Base-by-base conservation (phyloP, 129 eudicot genomes). In the Lactuca sativa region DNA sequence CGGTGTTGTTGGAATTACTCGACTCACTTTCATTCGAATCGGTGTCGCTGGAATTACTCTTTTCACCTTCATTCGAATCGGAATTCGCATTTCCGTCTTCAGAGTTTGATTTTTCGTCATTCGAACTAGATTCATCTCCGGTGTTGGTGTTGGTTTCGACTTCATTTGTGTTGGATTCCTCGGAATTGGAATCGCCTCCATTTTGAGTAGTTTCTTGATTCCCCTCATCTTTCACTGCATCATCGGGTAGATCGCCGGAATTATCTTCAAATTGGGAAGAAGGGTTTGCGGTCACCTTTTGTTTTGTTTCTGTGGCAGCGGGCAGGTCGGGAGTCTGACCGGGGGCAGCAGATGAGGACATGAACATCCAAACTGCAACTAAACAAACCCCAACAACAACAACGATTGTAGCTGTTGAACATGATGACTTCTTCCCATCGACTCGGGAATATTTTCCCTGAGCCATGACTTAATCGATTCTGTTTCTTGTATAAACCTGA, bases 341-440 rank as follows among this genome's bases (percentile, higher is more conserved):
- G 44, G 92, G 89, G 32, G 69, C 81, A 51, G 53, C 85, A 3
- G 88, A 80, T 53, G 86, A 83, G 53, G 92, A 79, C 86, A 81
- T 83, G 63, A 84, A 55, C 88, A 86, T 74, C 92, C 92, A 86
- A 7, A 67, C 86, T 47, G 80, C 92, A 67, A 86, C 67, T 63
- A 86, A 67, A 72, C 84, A 83, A 67, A 75, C 74, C 18, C 82
- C 75, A 33, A 86, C 85, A 56, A 86, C 66, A 30, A 75, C 84
- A 62, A 80, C 76, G 9, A 86, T 38, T 61, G 79, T 80, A 21
- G 84, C 69, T 17, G 82, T 68, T 53, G 85, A 86, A 72, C 88
- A 83, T 10, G 88, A 77, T 30, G 92, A 83, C 63, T 78, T 86
- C 79, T 77, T 80, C 69, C 86, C 88, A 71, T 86, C 92, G 67